Evolutionary conservation across 768 basidiomycete species (phyloP), one percentile per base, ranked within the genome.

Genomic region (Sistotremastrum niveocremeum): DNA sequence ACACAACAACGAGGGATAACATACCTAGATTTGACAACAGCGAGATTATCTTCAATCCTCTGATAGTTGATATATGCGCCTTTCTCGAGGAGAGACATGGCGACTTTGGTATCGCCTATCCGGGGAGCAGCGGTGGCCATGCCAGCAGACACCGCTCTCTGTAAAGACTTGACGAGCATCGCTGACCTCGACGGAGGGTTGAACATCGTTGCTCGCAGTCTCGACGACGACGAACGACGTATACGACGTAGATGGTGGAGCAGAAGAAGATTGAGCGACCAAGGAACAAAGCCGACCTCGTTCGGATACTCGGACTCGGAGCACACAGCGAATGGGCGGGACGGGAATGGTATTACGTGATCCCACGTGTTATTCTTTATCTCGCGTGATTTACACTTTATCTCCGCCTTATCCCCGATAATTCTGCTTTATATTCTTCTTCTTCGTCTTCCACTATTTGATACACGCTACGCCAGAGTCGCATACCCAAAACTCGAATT

Each of bases 31-130:
- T 90, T 82, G 47, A 97, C 77, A 60, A 94, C 63, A 53, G 74
- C 79, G 51, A 98, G 83, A 72, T 93, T 97, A 65, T 97, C 91
- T 70, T 98, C 93, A 62, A 98, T 97, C 48, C 93, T 83, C 67
- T 91, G 88, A 65, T 91, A 90, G 76, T 91, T 91, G 65, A 91
- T 89, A 61, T 76, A 89, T 39, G 76, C 79, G 55, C 71, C 76
- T 60, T 81, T 78, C 64, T 90, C 87, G 52, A 89, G 76, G 53
- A 81, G 70, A 36, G 84, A 87, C 85, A 90, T 89, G 54, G 84
- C 66, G 46, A 91, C 88, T 67, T 88, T 87, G 49, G 82, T 88
- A 62, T 88, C 85, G 49, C 87, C 87, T 54, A 91, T 91, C 56
- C 84, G 72, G 40, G 79, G 71, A 42, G 60, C 61, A 5, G 77